Base-by-base conservation (phyloP, 176 grass and related monocot genomes). In the Canna indica region DNA sequence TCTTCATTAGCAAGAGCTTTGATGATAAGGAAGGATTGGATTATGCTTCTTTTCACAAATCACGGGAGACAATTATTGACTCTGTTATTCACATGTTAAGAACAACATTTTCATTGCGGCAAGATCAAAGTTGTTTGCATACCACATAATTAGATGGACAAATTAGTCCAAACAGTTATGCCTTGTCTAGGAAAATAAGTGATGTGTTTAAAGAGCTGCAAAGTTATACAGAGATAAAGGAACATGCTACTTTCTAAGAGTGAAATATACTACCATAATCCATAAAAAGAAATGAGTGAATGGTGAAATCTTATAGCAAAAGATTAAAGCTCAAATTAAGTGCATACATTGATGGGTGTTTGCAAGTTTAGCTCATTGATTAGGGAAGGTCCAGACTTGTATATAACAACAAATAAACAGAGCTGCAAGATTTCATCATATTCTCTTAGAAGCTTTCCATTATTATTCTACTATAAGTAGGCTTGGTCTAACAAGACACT, bases 51-150 rank as follows among this genome's bases (percentile, higher is more conserved):
- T 85, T 86, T 48, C 83, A 85, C 74, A 97, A 87, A 85, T 97
- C 88, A 59, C 93, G 85, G 83, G 82, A 90, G 67, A 88, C 93
- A 26, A 80, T 81, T n/a, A 84, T 97, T 27, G 89, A 89, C 53
- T 78, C 65, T 81, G 72, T 97, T 66, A 81, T 97, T 59, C 80
- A 83, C 61, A 86, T 92, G 59, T 75, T 97, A 71, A 87, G 47
- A 74, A 76, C 64, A 10, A 86, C 94, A 20, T 47, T 59, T 0
- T 81, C 94, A 0, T 77, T 97, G 53, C 81, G 89, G n/a, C 53
- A 44, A 64, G 82, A 90, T 64, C 83, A 79, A 60, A 81, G 71
- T 59, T 81, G 67, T 76, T 79, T 79, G 31, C 83, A 91, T 22
- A 64, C 72, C 29, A 74, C 81, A 47, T 81, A 91, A 48, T 77